phyloP scores from a whole-genome alignment of 2,329 filamentous ascomycete species.

The Pseudogymnoascus sp. region DNA sequence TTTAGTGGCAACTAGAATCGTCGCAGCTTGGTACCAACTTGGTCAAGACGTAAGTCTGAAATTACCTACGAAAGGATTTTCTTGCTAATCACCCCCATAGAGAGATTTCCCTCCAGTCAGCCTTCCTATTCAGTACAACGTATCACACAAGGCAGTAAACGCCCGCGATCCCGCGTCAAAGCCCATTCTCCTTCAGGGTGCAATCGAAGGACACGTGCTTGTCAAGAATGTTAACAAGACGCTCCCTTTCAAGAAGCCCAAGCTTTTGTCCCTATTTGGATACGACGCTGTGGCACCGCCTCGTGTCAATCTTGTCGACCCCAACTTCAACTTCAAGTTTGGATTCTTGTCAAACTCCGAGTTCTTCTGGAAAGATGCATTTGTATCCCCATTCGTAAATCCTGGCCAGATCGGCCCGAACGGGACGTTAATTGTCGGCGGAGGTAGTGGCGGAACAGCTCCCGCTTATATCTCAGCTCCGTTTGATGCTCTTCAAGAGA shows the following conservation, averaged over 20 bases:
- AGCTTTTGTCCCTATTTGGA: conserved; percentile 50
- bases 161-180: conserved; percentile 44
- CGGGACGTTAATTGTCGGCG: conserved; percentile 39
- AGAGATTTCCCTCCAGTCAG: conserved; percentile 42
- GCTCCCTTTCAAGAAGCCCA: conserved; percentile 47
- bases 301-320: conserved; percentile 34
- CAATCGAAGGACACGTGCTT: conserved; percentile 57
- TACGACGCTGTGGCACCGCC: conserved; percentile 41
- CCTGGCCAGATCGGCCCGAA: conserved; percentile 35
- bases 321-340: conserved; percentile 54
- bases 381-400: background rate
- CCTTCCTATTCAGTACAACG: conserved; percentile 40
- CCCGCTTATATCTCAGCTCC: conserved; percentile 43
- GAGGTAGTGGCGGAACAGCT: conserved; percentile 41
- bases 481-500: conserved; percentile 45
- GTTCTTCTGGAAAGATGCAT: conserved; percentile 50
- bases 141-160: conserved; percentile 45
- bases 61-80: conserved; percentile 31
- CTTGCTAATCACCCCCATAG: conserved; percentile 26
- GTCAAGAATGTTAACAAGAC: conserved; percentile 54
- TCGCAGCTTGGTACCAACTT: conserved; percentile 49
- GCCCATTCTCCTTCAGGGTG: conserved; percentile 44
- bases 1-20: conserved; percentile 63
- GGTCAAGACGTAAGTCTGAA: conserved; percentile 55
- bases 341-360: conserved; percentile 31